Evolutionary conservation across 1,284 basidiomycete genomes (phyloP).

Genomic region (Jaminaea rosea): DNA sequence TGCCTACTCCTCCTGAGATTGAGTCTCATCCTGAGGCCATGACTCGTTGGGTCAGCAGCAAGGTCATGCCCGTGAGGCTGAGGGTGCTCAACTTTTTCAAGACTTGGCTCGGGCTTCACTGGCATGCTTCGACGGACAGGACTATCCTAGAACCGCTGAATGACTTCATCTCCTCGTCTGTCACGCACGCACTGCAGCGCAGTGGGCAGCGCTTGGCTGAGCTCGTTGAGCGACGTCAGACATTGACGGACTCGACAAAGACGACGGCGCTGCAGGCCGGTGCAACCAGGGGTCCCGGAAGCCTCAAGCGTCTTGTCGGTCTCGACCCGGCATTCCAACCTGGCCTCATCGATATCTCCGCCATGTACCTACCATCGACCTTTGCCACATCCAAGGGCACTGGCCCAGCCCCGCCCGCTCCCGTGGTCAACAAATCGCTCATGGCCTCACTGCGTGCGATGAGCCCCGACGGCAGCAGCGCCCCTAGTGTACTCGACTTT

Average conservation of each 20-base stretch:
- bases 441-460: slow-evolving; percentile 52
- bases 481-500: slow-evolving; percentile 75
- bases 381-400: slow-evolving; percentile 7
- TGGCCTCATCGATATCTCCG: slow-evolving; percentile 21
- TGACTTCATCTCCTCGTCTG: slow-evolving; percentile 59
- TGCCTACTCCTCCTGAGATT: slow-evolving; percentile 49
- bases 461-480: slow-evolving; percentile 39
- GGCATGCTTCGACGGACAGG: slow-evolving; percentile 57
- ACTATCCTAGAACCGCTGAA: slow-evolving; percentile 55
- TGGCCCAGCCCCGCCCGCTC: slow-evolving; percentile 50
- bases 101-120: slow-evolving; percentile 83
- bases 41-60: slow-evolving; percentile 69
- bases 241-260: slow-evolving; percentile 23
- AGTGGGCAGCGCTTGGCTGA: slow-evolving; percentile 65
- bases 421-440: slow-evolving; percentile 73
- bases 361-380: slow-evolving; percentile 29
- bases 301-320: slow-evolving; percentile 40
- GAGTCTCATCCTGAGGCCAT: slow-evolving; percentile 58
- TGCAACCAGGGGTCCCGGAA: slow-evolving; percentile 17
- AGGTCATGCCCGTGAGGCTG: slow-evolving; percentile 76
- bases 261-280: slow-evolving; percentile 8
- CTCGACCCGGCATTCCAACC: slow-evolving; percentile 45
- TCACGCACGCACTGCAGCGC: slow-evolving; percentile 59
- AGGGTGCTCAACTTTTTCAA: slow-evolving; percentile 86
- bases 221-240: slow-evolving; percentile 54